Conservation (phyloP, 331 rosid genomes). For the Cydonia oblonga region DNA sequence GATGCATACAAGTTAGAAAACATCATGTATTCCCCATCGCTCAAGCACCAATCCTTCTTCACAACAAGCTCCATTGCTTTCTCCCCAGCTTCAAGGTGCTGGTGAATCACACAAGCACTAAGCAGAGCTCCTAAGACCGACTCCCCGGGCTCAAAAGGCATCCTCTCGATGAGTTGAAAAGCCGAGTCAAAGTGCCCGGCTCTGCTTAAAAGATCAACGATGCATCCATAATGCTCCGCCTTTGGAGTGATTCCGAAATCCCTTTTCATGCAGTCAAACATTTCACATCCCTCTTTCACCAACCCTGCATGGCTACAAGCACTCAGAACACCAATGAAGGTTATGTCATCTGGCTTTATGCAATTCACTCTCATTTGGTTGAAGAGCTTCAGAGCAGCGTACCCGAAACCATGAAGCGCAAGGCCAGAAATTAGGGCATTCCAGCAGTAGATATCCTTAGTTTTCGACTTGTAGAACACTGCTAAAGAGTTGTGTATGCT, state of each 20-base stretch:
- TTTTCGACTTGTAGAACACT: constrained; percentile 16
- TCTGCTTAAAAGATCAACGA: constrained; percentile 20
- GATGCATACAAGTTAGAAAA: constrained; percentile 23
- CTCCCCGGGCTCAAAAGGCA: constrained; percentile 18
- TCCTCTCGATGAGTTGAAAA: constrained; percentile 3
- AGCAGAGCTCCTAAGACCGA: constrained; percentile 26
- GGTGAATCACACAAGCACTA: constrained; percentile 22
- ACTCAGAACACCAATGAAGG: constrained; percentile 24
- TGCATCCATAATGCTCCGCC: constrained; percentile 29
- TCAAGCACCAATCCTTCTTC: background rate
- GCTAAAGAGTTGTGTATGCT: constrained; percentile 9
- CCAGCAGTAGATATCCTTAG: constrained; percentile 21
- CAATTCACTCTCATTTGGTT: constrained; percentile 7
- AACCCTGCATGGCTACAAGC: constrained; percentile 28
- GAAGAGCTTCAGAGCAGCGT: constrained; percentile 13
- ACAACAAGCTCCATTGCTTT: constrained; percentile 8
- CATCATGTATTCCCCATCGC: constrained; percentile 27
- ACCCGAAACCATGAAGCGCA: constrained; percentile 15
- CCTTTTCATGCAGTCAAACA: constrained; percentile 13
- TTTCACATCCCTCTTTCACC: constrained; percentile 16
- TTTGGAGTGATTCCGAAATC: constrained; percentile 12
- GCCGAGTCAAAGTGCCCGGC: constrained; percentile 11
- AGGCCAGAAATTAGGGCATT: constrained; percentile 23
- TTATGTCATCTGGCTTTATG: constrained; percentile 23
- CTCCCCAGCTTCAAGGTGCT: constrained; percentile 20